These are phyloP conservation scores for Boletus coccyginus DNA, from an alignment of 768 basidiomycete species.

Conservation along the genomic window DNA sequence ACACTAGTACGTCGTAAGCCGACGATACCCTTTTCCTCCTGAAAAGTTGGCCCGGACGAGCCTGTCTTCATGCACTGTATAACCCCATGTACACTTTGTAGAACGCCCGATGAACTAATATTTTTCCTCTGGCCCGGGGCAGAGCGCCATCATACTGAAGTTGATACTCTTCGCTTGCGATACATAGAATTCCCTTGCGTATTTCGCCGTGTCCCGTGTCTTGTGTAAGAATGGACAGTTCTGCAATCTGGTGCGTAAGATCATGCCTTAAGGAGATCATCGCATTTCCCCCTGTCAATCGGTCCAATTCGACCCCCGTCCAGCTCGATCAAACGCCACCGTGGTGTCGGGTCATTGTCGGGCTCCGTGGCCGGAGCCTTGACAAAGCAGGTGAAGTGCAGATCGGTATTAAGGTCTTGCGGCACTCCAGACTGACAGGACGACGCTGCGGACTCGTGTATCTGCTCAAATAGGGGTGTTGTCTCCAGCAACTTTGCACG, in stretches of 20 bases:
- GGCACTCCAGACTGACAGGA: slow-evolving; percentile 70
- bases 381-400: slow-evolving; percentile 90
- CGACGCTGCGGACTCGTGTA: slow-evolving; percentile 69
- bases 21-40: neutral
- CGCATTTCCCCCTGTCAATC: slow-evolving; percentile 70
- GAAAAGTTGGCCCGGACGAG: neutral
- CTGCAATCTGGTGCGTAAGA: neutral
- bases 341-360: slow-evolving; percentile 19
- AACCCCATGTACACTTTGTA: slow-evolving; percentile 9
- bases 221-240: neutral
- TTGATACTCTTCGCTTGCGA: slow-evolving; percentile 35
- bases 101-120: slow-evolving; percentile 6
- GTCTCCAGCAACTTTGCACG: slow-evolving; percentile 74
- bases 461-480: slow-evolving; percentile 70
- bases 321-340: slow-evolving; percentile 68
- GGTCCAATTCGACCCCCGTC: slow-evolving; percentile 80
- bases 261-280: slow-evolving; percentile 54
- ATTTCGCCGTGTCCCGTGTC: slow-evolving; percentile 44
- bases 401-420: slow-evolving; percentile 60
- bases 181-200: slow-evolving; percentile 44
- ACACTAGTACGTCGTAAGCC: neutral
- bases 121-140: slow-evolving; percentile 22
- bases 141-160: slow-evolving; percentile 51
- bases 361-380: slow-evolving; percentile 49
- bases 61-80: neutral